Conservation (phyloP, 306 rosid genomes). For the Cucurbita maxima region DNA sequence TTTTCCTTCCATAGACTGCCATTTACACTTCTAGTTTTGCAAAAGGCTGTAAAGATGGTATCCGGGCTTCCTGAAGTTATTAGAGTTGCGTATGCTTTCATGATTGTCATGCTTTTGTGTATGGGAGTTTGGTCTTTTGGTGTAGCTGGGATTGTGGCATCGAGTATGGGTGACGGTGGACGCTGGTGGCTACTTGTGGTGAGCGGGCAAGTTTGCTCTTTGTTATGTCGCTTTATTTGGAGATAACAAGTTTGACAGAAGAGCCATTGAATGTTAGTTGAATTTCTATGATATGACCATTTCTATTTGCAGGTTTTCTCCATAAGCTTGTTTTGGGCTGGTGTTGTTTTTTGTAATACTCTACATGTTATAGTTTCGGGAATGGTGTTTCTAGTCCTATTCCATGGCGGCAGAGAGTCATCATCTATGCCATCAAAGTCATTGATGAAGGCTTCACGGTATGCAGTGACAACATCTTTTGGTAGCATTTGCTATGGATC, state of each 20-base stretch:
- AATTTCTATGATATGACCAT: slow-evolving; percentile 12
- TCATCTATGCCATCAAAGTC: slow-evolving; percentile 49
- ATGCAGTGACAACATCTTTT: slow-evolving; percentile 84
- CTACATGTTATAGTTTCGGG: slow-evolving; percentile 91
- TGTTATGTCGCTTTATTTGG: slow-evolving; percentile 21
- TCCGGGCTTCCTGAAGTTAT: slow-evolving; percentile 75
- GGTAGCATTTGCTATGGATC: slow-evolving; percentile 98
- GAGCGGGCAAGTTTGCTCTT: slow-evolving; percentile 96
- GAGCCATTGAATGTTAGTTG: background rate
- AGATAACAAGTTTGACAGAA: slow-evolving; percentile 5
- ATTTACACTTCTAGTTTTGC: slow-evolving; percentile 86
- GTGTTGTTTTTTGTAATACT: slow-evolving; percentile 86
- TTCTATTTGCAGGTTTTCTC: slow-evolving; percentile 62
- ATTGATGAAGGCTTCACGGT: slow-evolving; percentile 46
- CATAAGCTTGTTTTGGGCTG: slow-evolving; percentile 95
- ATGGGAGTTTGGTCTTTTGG: slow-evolving; percentile 94
- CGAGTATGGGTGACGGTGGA: slow-evolving; percentile 78
- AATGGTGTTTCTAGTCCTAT: slow-evolving; percentile 69
- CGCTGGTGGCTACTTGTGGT: slow-evolving; percentile 99
- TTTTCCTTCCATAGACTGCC: slow-evolving; percentile 57
- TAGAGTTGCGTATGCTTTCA: slow-evolving; percentile 70
- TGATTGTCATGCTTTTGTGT: slow-evolving; percentile 77
- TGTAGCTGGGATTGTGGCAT: slow-evolving; percentile 96
- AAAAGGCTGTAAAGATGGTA: slow-evolving; percentile 83
- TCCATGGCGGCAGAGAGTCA: slow-evolving; percentile 62